phyloP scores from a whole-genome alignment of 495 filamentous ascomycete genomes.

The Aspergillus sclerotiicarbonarius region DNA sequence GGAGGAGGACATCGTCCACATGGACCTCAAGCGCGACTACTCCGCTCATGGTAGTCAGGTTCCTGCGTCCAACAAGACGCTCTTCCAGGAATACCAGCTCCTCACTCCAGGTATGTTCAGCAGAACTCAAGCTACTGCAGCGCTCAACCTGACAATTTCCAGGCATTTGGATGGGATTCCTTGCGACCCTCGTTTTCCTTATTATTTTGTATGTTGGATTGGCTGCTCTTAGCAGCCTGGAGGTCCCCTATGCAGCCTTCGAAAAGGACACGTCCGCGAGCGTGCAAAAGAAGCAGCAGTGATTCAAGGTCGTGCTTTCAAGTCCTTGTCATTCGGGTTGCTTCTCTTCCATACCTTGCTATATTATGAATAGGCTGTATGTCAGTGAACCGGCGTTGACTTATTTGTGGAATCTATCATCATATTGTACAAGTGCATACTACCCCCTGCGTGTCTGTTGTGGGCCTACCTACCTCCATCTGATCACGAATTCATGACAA shows the following conservation, averaged over 20 bases:
- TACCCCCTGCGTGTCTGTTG: not conserved
- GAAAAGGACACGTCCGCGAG: constrained; percentile 90
- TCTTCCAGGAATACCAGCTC: constrained; percentile 92
- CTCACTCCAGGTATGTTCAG: constrained; percentile 64
- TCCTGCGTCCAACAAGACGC: constrained; percentile 44
- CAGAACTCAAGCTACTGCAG: not conserved
- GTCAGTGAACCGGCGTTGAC: not conserved
- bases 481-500: not conserved
- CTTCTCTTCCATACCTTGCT: not conserved
- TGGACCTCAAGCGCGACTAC: constrained; percentile 60
- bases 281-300: constrained; percentile 81
- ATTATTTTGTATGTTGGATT: constrained; percentile 76
- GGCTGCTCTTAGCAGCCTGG: constrained; percentile 68
- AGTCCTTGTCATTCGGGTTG: not conserved
- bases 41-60: constrained; percentile 28
- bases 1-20: constrained; percentile 47
- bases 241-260: constrained; percentile 91
- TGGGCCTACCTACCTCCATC: not conserved
- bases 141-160: constrained; percentile 12
- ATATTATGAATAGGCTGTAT: constrained; percentile 4
- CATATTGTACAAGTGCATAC: not conserved
- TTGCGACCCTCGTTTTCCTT: constrained; percentile 66
- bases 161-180: constrained; percentile 83
- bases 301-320: constrained; percentile 13
- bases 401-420: not conserved